Percentiles rank a stretch among this genome's conserved stretches.
Conservation (phyloP, 1,284 basidiomycete species). For the Ustilago bromivora region DNA sequence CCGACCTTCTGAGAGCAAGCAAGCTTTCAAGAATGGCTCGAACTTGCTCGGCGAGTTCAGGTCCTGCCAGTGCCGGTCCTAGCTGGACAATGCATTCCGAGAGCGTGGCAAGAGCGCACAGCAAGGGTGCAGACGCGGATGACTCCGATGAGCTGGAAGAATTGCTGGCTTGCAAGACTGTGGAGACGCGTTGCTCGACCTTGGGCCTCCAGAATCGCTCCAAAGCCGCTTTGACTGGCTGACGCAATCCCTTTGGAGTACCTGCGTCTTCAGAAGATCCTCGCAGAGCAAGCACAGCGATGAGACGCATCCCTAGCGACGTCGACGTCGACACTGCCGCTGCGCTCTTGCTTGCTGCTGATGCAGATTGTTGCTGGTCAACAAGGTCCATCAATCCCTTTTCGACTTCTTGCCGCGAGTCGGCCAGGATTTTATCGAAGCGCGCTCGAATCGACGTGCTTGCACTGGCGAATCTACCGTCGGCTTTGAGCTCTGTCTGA, state of each 20-base stretch:
- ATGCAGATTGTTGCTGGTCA: slow-evolving; percentile 8
- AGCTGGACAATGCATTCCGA: slow-evolving; percentile 37
- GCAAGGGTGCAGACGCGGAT: slow-evolving; percentile 18
- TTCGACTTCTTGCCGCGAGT: slow-evolving; percentile 24
- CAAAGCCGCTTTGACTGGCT: slow-evolving; percentile 22
- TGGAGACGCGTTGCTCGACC: slow-evolving; percentile 21
- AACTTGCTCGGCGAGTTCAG: slow-evolving; percentile 26
- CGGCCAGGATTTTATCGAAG: slow-evolving; percentile 21
- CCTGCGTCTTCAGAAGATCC: background rate
- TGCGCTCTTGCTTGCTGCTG: background rate
- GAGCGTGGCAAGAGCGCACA: slow-evolving; percentile 23
- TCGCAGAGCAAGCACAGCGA: slow-evolving; percentile 23
- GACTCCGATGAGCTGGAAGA: background rate
- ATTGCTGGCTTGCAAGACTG: background rate
- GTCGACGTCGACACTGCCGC: slow-evolving; percentile 7
- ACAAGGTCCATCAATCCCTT: slow-evolving; percentile 17
- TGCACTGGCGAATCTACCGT: slow-evolving; percentile 16
- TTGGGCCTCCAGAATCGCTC: slow-evolving; percentile 33
- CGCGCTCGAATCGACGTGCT: slow-evolving; percentile 18
- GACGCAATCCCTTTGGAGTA: background rate
- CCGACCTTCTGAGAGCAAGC: background rate
- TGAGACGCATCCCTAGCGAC: slow-evolving; percentile 20
- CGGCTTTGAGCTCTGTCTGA: slow-evolving; percentile 23
- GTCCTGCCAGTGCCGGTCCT: slow-evolving; percentile 30
- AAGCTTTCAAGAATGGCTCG: slow-evolving; percentile 16